phyloP scores from a whole-genome alignment of 768 basidiomycete species.

The Tulasnella sp. region DNA sequence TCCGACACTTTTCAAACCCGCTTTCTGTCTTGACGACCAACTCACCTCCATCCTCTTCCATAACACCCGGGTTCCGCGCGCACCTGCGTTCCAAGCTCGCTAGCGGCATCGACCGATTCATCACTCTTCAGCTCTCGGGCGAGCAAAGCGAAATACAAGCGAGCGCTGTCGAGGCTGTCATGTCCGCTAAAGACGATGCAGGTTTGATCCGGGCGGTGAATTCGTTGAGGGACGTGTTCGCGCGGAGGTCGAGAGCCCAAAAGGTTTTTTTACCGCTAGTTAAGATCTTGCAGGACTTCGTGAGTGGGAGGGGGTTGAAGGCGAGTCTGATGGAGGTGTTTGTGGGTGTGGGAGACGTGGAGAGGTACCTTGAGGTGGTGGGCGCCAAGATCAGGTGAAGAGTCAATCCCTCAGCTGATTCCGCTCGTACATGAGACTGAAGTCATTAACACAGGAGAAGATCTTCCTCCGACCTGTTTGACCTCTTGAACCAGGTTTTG shows the following conservation, averaged over 20 bases:
- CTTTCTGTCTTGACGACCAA: not conserved
- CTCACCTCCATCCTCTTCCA: not conserved
- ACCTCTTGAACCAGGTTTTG: not conserved
- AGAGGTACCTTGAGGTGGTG: not conserved
- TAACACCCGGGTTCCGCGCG: conserved; percentile 1
- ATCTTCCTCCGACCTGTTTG: not conserved
- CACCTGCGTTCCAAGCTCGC: not conserved
- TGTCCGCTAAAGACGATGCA: not conserved
- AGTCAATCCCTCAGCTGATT: not conserved
- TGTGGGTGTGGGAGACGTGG: not conserved
- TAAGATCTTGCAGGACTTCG: not conserved
- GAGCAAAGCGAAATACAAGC: not conserved
- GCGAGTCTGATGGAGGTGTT: not conserved
- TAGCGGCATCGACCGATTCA: not conserved
- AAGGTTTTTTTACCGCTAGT: not conserved
- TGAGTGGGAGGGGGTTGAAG: not conserved
- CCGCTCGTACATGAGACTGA: too few relatives aligned
- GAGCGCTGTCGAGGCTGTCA: not conserved
- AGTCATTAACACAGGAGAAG: not conserved
- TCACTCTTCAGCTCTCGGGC: not conserved
- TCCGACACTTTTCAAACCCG: conserved; percentile 4
- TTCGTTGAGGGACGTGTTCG: not conserved
- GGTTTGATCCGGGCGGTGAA: not conserved
- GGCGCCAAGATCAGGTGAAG: not conserved
- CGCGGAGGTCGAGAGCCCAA: not conserved